Percentiles rank a stretch among this genome's conserved stretches.
Evolutionary conservation across 164 flowering plant species (phyloP).

Genomic region (Vitis cinerea): DNA sequence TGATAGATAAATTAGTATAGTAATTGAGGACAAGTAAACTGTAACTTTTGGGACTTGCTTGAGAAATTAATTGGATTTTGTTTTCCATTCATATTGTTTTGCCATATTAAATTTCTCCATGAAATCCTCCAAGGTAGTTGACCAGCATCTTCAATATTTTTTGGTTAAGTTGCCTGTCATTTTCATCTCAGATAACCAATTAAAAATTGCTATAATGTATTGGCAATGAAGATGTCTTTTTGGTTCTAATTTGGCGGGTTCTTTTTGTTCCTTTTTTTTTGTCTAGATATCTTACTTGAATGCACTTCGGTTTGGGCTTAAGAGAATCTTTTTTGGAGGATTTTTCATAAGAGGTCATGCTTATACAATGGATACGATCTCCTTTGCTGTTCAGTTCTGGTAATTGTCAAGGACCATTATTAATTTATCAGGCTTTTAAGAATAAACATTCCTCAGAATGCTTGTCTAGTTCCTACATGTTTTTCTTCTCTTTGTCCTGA

Average conservation of each 20-base stretch:
- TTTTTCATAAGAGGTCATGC: constrained; percentile 98
- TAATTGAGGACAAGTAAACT: no score
- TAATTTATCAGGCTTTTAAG: background rate
- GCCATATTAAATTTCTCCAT: no score
- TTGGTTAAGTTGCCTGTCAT: background rate
- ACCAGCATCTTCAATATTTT: background rate
- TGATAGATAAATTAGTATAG: no score
- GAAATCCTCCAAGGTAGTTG: no score
- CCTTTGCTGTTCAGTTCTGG: constrained; percentile 97
- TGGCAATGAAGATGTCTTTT: background rate
- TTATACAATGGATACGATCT: constrained; percentile 96
- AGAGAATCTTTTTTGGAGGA: constrained; percentile 96
- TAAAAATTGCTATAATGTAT: background rate
- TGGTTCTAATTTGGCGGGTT: no score
- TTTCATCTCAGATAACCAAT: background rate
- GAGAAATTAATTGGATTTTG: no score
- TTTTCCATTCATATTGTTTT: no score
- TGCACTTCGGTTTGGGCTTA: constrained; percentile 92
- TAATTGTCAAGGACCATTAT: constrained; percentile 21
- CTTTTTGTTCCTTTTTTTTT: background rate
- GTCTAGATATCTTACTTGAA: constrained; percentile 79
- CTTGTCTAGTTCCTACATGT: background rate
- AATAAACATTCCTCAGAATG: no score
- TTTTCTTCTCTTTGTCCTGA: background rate
- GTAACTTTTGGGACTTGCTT: no score